Evolutionary conservation across 78 protist genomes (phyloP), one percentile per base, ranked within the genome.

Genomic region (Tieghemostelium lacteum): DNA sequence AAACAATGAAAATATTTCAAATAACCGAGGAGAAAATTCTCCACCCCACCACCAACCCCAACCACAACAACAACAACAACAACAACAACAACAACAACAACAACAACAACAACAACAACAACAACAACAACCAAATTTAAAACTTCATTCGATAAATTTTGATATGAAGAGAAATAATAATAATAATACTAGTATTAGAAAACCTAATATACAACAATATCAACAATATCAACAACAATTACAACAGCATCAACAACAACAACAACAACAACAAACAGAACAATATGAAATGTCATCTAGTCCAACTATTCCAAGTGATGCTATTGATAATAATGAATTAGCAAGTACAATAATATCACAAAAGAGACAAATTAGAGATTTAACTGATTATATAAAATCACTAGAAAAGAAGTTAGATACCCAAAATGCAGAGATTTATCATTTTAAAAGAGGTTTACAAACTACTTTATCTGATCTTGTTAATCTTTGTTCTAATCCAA

Each of bases 251-350:
- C 74, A 40, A 50, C 76, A 6, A 71, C 76, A 50, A 50, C 78
- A 50, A 34, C 37, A 50, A 3, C 78, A 72, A 54, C 4, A 45
- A 3, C 16, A 52, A 4, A 22, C 6, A n/a, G 3, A n/a, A 50
- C 20, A 31, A 29, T 10, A 1, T 49, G 2, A 28, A 45, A 26
- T 2, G 26, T 26, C 45, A 26, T 45, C 71, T n/a, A 26, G 61
- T 31, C 71, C 50, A 75, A 66, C 26, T 40, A 66, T 50, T 66
- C 73, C 73, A 20, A 70, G 26, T 20, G 40, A 31, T 40, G n/a
- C n/a, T 45, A 45, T 45, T 45, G 76, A 70, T 50, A 42, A 70
- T 31, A 70, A 70, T 50, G 76, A 70, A 20, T 20, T 70, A 49
- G 63, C 40, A 34, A 62, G 76, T 31, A 52, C 49, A 28, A 52